These are phyloP conservation scores for Adansonia madagascariensis DNA, from an alignment of 441 rosid species.

Conservation along the genomic window DNA sequence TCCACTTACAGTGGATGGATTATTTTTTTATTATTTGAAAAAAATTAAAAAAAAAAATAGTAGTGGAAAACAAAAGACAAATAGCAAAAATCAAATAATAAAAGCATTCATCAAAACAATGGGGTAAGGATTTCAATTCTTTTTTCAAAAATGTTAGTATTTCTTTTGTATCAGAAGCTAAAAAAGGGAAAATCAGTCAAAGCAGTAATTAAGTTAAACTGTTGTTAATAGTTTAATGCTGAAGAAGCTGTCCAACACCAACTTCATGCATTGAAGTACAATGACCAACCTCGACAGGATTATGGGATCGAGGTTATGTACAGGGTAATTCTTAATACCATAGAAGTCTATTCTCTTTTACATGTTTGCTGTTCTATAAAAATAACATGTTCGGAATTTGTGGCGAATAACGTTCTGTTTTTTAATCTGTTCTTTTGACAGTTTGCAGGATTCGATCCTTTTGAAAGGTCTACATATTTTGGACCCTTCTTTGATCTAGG, in stretches of 20 bases:
- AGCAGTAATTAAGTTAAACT: conserved; percentile 22
- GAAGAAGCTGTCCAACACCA: conserved; percentile 80
- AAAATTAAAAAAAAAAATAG: too few species aligned
- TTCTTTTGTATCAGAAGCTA: not conserved
- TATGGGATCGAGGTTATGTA: conserved; percentile 93
- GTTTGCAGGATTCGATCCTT: conserved; percentile 98
- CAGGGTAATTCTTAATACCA: conserved; percentile 51
- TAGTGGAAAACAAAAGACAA: too few species aligned
- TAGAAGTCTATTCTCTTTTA: not conserved
- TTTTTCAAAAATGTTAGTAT: not conserved
- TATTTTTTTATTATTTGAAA: too few species aligned
- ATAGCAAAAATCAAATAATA: not conserved
- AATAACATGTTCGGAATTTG: not conserved
- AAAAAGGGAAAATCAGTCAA: not conserved
- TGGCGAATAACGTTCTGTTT: conserved; percentile 9
- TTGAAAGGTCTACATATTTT: conserved; percentile 85
- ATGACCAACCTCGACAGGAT: conserved; percentile 85
- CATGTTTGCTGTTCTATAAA: not conserved
- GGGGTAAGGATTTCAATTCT: not conserved
- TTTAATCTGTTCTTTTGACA: conserved; percentile 33
- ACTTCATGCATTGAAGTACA: conserved; percentile 88
- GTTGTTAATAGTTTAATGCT: conserved; percentile 72
- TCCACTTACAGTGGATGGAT: too few species aligned
- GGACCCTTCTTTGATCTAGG: conserved; percentile 94
- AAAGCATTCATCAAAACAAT: not conserved